Base-by-base conservation (phyloP, 345 rosid species). In the Populus davidiana region DNA sequence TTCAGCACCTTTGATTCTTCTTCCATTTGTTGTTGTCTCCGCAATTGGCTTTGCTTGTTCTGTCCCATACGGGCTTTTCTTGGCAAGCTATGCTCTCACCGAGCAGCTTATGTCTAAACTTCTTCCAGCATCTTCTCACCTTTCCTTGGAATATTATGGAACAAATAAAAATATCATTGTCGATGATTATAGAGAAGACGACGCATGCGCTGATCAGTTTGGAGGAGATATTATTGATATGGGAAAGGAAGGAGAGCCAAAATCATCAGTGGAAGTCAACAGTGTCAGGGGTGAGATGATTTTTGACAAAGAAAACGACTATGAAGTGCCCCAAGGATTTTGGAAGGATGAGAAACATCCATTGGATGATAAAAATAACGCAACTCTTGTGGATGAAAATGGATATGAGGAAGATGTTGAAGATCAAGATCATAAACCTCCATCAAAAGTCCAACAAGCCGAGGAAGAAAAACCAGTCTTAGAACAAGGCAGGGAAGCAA, bases 81-180 rank as follows among this genome's bases (percentile, higher is more conserved):
- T 91, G 83, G 93, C 87, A 21, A 86, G 90, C 78, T 87, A 93
- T 85, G 89, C 87, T 85, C 92, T 90, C 79, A 86, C 94, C 41
- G 77, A 90, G 77, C 88, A 84, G 84, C 68, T 95, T n/a, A 88
- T 93, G 94, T 88, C 87, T 63, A 90, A 20, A 76, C 76, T 95
- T 78, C 89, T 95, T 68, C 92, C 94, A 12, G 65, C 83, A 0
- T 29, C 78, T 63, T 33, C 38, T 33, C 41, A 23, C 17, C 78
- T 62, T 8, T 64, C 2, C 17, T 11, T 64, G 31, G 79, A 75
- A 38, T 38, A 13, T 47, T 14, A 68, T 21, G 65, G 62, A 33
- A 23, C 52, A 11, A 69, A 52, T 25, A 18, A 69, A 13, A 41
- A 52, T 54, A 3, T n/a, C 29, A 54, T 8, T 39, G 23, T 75